phyloP scores from a whole-genome alignment of 768 basidiomycete genomes.

The Paxillus ammoniavirescens region DNA sequence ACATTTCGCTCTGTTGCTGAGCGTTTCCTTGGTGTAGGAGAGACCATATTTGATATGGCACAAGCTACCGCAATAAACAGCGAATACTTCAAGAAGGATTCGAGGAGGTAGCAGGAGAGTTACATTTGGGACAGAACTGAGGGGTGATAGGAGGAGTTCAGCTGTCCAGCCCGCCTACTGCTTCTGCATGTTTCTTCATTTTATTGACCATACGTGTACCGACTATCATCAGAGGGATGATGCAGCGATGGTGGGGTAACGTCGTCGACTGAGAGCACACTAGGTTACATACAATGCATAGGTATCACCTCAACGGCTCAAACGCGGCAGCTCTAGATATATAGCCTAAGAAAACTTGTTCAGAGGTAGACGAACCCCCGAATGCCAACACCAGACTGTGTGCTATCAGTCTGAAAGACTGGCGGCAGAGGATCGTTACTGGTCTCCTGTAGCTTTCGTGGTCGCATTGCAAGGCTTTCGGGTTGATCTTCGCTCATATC shows the following conservation, averaged over 20 bases:
- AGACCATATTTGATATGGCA: slow-evolving; percentile 83
- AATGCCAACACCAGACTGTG: neutral
- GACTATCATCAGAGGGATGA: slow-evolving; percentile 8
- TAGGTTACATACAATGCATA: neutral
- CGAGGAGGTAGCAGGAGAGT: slow-evolving; percentile 29
- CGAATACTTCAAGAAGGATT: slow-evolving; percentile 69
- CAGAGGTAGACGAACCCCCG: slow-evolving; percentile 12
- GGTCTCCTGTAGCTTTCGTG: slow-evolving; percentile 29
- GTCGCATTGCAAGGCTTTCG: slow-evolving; percentile 32
- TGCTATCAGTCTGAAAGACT: slow-evolving; percentile 28
- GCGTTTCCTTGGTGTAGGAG: slow-evolving; percentile 81
- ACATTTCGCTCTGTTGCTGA: slow-evolving; percentile 76
- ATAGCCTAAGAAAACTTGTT: slow-evolving; percentile 24
- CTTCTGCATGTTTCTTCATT: slow-evolving; percentile 26
- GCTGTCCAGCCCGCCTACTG: slow-evolving; percentile 10
- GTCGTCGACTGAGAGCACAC: slow-evolving; percentile 9
- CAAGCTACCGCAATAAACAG: slow-evolving; percentile 87
- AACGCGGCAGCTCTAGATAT: slow-evolving; percentile 7
- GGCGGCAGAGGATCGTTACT: slow-evolving; percentile 4
- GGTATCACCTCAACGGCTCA: no score
- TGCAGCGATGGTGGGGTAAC: neutral
- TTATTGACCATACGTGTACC: slow-evolving; percentile 26
- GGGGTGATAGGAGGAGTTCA: neutral
- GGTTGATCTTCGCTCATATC: slow-evolving; percentile 36
- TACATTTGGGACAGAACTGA: slow-evolving; percentile 1